These are phyloP conservation scores for Monosporascus ibericus DNA, from an alignment of 2,329 filamentous ascomycete species.

Conservation along the genomic window DNA sequence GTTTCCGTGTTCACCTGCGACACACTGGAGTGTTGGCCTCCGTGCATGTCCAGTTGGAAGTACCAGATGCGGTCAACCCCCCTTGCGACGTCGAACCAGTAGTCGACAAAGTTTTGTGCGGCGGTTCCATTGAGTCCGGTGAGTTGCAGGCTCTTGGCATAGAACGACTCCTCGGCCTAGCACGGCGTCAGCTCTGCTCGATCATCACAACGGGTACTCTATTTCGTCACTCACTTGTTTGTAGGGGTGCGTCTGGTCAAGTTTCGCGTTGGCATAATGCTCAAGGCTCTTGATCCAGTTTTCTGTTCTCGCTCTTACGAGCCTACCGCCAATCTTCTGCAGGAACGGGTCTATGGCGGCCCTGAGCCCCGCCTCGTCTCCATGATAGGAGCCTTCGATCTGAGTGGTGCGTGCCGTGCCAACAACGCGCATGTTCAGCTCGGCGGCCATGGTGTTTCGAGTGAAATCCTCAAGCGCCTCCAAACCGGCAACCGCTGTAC, in stretches of 20 bases:
- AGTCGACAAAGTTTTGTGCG: constrained; percentile 31
- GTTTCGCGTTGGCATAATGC: constrained; percentile 24
- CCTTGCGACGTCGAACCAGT: constrained; percentile 34
- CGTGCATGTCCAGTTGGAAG: constrained; percentile 36
- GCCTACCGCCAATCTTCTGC: constrained; percentile 24
- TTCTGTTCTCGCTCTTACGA: constrained; percentile 25
- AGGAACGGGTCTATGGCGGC: constrained; percentile 28
- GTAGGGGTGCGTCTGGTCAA: constrained; percentile 23
- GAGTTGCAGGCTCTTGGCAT: constrained; percentile 34
- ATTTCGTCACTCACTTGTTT: constrained; percentile 19
- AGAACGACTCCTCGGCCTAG: constrained; percentile 38
- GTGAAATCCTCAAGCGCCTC: constrained; percentile 36
- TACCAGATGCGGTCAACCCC: constrained; percentile 32
- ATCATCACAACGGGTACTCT: neutral
- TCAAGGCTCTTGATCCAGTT: constrained; percentile 26
- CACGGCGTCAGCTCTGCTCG: constrained; percentile 5
- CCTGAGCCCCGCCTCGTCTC: constrained; percentile 27
- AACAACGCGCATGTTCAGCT: constrained; percentile 37
- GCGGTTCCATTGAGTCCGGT: constrained; percentile 28
- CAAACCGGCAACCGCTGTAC: constrained; percentile 31
- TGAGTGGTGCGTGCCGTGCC: constrained; percentile 28
- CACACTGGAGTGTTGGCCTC: constrained; percentile 33
- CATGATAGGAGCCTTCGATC: constrained; percentile 33
- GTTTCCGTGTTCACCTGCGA: constrained; percentile 19
- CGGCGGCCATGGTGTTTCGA: constrained; percentile 28